These are phyloP conservation scores for Ophiostoma ulmi DNA, from an alignment of 2,329 filamentous ascomycete genomes.

Conservation along the genomic window DNA sequence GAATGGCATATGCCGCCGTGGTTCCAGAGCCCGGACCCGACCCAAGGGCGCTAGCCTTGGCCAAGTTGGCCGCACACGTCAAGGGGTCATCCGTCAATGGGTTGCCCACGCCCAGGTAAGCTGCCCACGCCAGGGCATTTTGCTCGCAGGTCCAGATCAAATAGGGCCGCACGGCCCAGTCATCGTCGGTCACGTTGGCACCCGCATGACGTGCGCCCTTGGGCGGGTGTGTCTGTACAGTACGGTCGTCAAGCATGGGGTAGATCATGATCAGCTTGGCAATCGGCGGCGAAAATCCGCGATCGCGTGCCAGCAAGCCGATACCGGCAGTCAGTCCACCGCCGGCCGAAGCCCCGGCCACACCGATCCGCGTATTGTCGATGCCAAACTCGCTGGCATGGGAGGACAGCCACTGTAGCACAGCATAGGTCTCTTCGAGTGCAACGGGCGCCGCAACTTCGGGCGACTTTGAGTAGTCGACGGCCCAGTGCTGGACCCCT, in stretches of 20 bases:
- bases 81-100: constrained; percentile 14
- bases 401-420: constrained; percentile 35
- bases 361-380: constrained; percentile 30
- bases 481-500: constrained; percentile 32
- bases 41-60: constrained; percentile 13
- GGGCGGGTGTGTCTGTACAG: constrained; percentile 21
- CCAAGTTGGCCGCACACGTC: constrained; percentile 18
- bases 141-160: constrained; percentile 29
- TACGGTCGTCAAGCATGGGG: constrained; percentile 39
- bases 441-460: constrained; percentile 43
- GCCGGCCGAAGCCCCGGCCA: constrained; percentile 32
- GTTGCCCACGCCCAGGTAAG: constrained; percentile 29
- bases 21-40: constrained; percentile 20
- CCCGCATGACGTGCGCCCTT: constrained; percentile 25
- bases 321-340: constrained; percentile 29
- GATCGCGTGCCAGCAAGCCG: constrained; percentile 41
- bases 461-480: constrained; percentile 48
- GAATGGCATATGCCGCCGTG: constrained; percentile 21
- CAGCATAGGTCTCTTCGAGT: constrained; percentile 38
- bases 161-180: constrained; percentile 22
- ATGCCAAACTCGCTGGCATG: constrained; percentile 28
- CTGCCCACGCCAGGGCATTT: constrained; percentile 30
- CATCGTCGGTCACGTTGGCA: constrained; percentile 18
- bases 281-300: constrained; percentile 31
- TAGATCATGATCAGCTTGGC: constrained; percentile 36